A percentile compares a stretch with the other conserved stretches of the same genome.
These are phyloP conservation scores for Plantago elongata DNA, from an alignment of 257 asterid species.

Conservation along the genomic window DNA sequence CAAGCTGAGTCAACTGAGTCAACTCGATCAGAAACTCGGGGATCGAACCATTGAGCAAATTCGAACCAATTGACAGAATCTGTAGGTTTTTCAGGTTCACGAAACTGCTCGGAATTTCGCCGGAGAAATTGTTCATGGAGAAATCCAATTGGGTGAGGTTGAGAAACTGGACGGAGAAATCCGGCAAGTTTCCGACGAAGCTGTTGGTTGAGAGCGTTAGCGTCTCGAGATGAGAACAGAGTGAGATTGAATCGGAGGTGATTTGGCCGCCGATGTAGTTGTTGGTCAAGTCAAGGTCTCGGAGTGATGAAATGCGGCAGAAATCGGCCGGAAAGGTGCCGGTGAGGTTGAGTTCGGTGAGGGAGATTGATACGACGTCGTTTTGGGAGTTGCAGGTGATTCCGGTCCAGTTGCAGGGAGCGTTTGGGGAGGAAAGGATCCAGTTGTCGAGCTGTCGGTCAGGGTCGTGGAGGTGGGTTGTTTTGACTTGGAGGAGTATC, in stretches of 20 bases:
- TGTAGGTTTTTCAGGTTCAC: conserved; percentile 46
- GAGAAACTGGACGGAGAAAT: conserved; percentile 28
- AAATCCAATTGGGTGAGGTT: conserved; percentile 52
- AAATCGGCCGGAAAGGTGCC: conserved; percentile 70
- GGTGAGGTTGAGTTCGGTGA: conserved; percentile 30
- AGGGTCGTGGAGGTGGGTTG: conserved; percentile 46
- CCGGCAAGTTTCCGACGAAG: conserved; percentile 64
- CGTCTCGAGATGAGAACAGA: conserved; percentile 49
- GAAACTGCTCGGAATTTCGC: conserved; percentile 58
- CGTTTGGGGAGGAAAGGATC: conserved; percentile 31
- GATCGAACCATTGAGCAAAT: conserved; percentile 59
- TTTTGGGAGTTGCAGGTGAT: conserved; percentile 37
- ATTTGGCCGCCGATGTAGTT: conserved; percentile 46
- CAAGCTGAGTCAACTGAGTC: conserved; percentile 54
- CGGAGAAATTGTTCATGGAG: conserved; percentile 52
- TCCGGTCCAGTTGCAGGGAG: conserved; percentile 78
- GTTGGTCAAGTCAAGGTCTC: conserved; percentile 37
- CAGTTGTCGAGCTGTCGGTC: conserved; percentile 41
- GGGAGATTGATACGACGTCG: conserved; percentile 48
- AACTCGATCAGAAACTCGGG: conserved; percentile 58
- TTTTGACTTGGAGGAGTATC: conserved; percentile 52
- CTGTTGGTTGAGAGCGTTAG: conserved; percentile 46
- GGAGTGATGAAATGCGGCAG: conserved; percentile 58
- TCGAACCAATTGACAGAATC: conserved; percentile 37
- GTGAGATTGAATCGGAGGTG: conserved; percentile 33